Evolutionary conservation across 2,329 filamentous ascomycete species (phyloP).

Genomic region (Microdochium paspali): DNA sequence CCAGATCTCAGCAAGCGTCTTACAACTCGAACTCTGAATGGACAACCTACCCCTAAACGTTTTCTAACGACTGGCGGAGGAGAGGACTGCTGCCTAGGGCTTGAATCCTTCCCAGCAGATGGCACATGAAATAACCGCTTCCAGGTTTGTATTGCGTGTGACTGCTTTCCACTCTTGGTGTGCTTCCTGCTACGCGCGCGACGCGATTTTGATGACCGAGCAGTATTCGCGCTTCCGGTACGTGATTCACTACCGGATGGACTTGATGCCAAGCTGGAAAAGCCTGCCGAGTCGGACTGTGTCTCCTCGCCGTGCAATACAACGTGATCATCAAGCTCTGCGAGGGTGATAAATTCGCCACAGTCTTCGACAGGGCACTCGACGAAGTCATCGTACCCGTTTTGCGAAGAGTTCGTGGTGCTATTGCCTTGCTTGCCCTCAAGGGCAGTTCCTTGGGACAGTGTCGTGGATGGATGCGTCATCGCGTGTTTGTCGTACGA

Average conservation of each 20-base stretch:
- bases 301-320: constrained; percentile 47
- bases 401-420: constrained; percentile 2
- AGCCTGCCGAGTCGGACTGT: constrained; percentile 21
- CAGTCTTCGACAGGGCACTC: constrained; percentile 48
- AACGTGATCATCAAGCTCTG: constrained; percentile 48
- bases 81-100: background rate
- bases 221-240: constrained; percentile 2
- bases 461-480: too few relatives aligned
- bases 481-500: too few relatives aligned
- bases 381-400: constrained; percentile 27
- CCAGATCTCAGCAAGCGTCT: constrained; percentile 3
- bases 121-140: constrained; percentile 15
- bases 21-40: background rate
- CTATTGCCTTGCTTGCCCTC: background rate
- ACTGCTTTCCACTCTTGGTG: constrained; percentile 5
- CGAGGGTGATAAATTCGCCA: constrained; percentile 42
- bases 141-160: constrained; percentile 17
- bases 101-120: background rate
- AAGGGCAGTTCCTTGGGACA: background rate
- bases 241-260: background rate
- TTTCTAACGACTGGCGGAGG: background rate
- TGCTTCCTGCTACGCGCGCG: background rate
- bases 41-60: constrained; percentile 9
- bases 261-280: constrained; percentile 1
- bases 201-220: background rate